phyloP scores from a whole-genome alignment of 352 stramenopile genomes.

The Pilasporangium apinafurcum region DNA sequence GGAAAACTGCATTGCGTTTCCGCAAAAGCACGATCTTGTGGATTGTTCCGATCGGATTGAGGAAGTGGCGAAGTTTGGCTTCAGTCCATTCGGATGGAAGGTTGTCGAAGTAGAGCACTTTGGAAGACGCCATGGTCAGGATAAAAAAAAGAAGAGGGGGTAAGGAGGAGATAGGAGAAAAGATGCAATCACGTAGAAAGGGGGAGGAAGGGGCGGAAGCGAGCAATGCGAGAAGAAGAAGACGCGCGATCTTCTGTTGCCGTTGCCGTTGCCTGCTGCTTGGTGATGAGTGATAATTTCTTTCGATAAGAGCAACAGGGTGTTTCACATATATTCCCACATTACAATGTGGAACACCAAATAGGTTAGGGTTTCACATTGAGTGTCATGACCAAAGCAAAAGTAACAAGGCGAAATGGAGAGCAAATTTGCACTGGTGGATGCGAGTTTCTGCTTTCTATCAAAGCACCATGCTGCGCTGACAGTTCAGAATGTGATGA shows the following conservation, averaged over 20 bases:
- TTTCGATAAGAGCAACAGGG: not conserved
- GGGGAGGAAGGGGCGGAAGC: not conserved
- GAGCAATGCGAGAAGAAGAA: not conserved
- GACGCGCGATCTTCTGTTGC: not conserved
- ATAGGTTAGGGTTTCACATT: no score
- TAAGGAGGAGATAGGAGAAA: not conserved
- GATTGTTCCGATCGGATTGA: slow-evolving; percentile 19
- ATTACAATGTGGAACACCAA: not conserved
- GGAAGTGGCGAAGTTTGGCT: slow-evolving; percentile 15
- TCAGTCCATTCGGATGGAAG: slow-evolving; percentile 44
- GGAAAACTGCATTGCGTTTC: slow-evolving; percentile 48
- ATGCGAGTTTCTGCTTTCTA: slow-evolving; percentile 66
- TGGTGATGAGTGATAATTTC: not conserved
- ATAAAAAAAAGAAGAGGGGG: no score
- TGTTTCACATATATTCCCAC: not conserved
- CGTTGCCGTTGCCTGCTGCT: not conserved
- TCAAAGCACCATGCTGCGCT: slow-evolving; percentile 29
- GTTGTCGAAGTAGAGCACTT: slow-evolving; percentile 47
- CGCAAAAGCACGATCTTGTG: slow-evolving; percentile 39
- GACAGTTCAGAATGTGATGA: slow-evolving; percentile 46
- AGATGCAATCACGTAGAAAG: not conserved
- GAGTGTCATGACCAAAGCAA: not conserved
- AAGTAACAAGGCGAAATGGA: not conserved
- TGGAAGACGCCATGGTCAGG: slow-evolving; percentile 27
- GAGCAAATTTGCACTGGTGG: slow-evolving; percentile 55